Base-by-base conservation (phyloP, 345 rosid genomes). In the Pistacia atlantica region DNA sequence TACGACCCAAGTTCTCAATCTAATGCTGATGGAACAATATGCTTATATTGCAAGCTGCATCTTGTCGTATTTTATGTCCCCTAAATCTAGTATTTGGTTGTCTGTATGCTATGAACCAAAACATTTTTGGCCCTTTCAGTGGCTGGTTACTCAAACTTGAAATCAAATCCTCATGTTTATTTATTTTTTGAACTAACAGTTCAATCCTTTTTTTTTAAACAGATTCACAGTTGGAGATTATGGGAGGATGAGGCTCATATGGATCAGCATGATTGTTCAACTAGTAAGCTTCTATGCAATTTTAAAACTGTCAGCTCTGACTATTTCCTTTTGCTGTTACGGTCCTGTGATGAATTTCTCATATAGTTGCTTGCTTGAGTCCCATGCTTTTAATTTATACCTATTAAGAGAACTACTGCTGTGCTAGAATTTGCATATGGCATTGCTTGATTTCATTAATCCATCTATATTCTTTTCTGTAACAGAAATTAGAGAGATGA, bases 151-250 rank as follows among this genome's bases (percentile, higher is more conserved):
- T 42, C 46, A 42, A 7, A 42, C 46, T 42, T 42, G 6, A 42
- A 42, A 7, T 42, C 9, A 42, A 0, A 65, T 28, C 17, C 62
- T 31, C 13, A 18, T 25, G 18, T 45, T 31, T 60, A 1, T 45
- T 6, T 72, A 6, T 60, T 65, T 58, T 63, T 62, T 63, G 35
- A 54, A 35, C 69, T 75, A 25, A 71, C 76, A 67, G 59, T 75
- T 79, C 65, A 17, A 37, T 67, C 80, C 51, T 72, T 46, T 64
- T 74, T 42, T 76, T 76, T 86, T 25, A 48, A 75, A 55, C 81
- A 95, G 99, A 89, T 93, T 81, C 98, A 91, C 81, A 86, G 97
- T 79, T 93, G 99, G 99, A 92, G 95, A 80, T 81, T 61, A 5
- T 96, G 99, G 98, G 99, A 96, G 82, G 97, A 90, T 35, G 90